Percentiles rank a stretch among this genome's conserved stretches.
These are phyloP conservation scores for Psophocarpus tetragonolobus DNA, from an alignment of 306 rosid genomes.

Conservation along the genomic window DNA sequence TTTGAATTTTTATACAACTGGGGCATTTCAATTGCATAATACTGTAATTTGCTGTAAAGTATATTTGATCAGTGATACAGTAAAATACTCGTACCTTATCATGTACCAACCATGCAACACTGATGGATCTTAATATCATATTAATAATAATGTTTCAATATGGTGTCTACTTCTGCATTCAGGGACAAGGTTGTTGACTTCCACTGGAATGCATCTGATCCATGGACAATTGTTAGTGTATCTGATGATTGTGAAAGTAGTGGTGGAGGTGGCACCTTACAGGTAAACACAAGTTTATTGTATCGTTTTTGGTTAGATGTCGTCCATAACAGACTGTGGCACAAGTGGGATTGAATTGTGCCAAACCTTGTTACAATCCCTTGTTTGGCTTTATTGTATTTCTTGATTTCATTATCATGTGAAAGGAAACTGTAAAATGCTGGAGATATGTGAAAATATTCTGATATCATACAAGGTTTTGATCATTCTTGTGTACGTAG, in stretches of 20 bases:
- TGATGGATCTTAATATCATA: background rate
- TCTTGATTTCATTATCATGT: background rate
- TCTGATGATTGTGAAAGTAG: constrained; percentile 94
- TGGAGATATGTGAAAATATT: background rate
- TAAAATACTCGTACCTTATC: background rate
- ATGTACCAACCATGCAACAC: background rate
- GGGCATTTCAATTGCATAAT: background rate
- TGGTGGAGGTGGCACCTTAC: constrained; percentile 87
- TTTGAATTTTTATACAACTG: background rate
- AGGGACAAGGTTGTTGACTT: constrained; percentile 97
- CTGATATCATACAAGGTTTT: background rate
- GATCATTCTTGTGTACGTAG: background rate
- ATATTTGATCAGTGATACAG: background rate
- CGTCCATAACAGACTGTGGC: background rate
- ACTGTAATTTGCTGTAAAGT: background rate
- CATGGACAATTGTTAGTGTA: constrained; percentile 96
- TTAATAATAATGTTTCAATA: background rate
- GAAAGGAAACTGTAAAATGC: background rate
- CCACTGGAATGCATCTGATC: constrained; percentile 93
- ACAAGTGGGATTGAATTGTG: background rate
- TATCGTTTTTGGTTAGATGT: background rate
- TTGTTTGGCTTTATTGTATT: constrained; percentile 1
- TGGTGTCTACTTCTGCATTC: constrained; percentile 22
- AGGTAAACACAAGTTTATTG: constrained; percentile 51
- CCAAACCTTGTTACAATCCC: background rate